Evolutionary conservation across 1,284 basidiomycete species (phyloP).

Genomic region (Somion occarium): DNA sequence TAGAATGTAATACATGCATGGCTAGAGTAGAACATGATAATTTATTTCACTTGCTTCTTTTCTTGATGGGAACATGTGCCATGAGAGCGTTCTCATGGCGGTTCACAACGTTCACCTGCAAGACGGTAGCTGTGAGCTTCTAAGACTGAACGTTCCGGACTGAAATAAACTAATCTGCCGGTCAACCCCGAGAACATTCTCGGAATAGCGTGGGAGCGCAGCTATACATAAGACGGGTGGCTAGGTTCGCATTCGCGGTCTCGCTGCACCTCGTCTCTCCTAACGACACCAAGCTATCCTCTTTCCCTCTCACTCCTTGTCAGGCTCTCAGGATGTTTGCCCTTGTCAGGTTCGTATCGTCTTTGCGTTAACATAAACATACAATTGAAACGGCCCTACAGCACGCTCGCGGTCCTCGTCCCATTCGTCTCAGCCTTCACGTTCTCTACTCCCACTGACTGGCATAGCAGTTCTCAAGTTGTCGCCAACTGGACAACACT

Average conservation of each 20-base stretch:
- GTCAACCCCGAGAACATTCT: slow-evolving; percentile 1
- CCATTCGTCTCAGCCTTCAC: slow-evolving; percentile 48
- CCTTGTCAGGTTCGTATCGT: slow-evolving; percentile 1
- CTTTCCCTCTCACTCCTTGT: not conserved
- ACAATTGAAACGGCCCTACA: slow-evolving; percentile 17
- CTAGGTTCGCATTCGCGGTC: not conserved
- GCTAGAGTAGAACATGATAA: not conserved
- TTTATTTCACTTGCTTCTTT: not conserved
- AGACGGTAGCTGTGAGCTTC: no score
- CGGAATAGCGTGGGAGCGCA: slow-evolving; percentile 3
- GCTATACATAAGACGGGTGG: not conserved
- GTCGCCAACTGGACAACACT: slow-evolving; percentile 45
- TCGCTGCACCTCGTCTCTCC: not conserved
- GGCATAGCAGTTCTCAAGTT: slow-evolving; percentile 28
- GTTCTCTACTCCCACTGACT: slow-evolving; percentile 33
- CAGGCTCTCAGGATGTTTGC: slow-evolving; percentile 6
- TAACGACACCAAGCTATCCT: not conserved
- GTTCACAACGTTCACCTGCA: not conserved
- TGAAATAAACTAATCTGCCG: not conserved
- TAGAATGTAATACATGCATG: not conserved
- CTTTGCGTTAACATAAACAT: not conserved
- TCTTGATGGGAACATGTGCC: not conserved
- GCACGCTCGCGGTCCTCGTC: slow-evolving; percentile 39
- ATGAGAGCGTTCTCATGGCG: not conserved
- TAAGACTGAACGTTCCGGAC: not conserved